Percentiles rank a stretch among this genome's conserved stretches.
phyloP scores from a whole-genome alignment of 495 filamentous ascomycete species.

The Coniosporium apollinis region DNA sequence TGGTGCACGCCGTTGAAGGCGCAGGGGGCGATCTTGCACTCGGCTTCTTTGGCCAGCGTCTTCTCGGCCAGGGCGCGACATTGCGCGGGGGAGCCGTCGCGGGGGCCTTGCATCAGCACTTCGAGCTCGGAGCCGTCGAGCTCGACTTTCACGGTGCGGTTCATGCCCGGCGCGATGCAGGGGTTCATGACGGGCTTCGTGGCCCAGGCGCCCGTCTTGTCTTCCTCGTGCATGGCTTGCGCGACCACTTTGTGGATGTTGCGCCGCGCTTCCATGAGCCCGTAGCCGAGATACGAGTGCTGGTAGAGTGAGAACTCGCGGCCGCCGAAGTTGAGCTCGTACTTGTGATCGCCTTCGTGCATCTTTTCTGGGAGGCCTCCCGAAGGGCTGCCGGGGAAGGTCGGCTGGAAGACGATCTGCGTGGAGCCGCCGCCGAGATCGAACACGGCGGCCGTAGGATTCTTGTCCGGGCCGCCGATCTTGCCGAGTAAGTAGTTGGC shows the following conservation, averaged over 20 bases:
- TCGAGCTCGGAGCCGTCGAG: conserved; percentile 24
- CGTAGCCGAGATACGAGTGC: conserved; percentile 94
- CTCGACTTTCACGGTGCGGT: conserved; percentile 43
- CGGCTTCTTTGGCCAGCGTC: conserved; percentile 72
- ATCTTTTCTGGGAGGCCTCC: conserved; percentile 83
- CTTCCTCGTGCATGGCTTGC: conserved; percentile 36
- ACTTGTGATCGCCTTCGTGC: conserved; percentile 88
- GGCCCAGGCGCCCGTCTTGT: conserved; percentile 30
- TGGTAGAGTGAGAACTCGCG: conserved; percentile 90
- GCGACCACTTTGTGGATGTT: conserved; percentile 61
- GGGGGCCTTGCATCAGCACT: conserved; percentile 81
- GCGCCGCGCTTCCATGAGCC: conserved; percentile 85
- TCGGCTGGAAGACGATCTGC: conserved; percentile 95
- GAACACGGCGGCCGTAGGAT: conserved; percentile 81
- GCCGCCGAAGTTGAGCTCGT: conserved; percentile 77
- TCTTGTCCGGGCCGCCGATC: conserved; percentile 82
- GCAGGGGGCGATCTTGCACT: conserved; percentile 73
- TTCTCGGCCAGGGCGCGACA: conserved; percentile 82
- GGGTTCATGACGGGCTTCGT: conserved; percentile 60
- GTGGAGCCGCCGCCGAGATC: conserved; percentile 94
- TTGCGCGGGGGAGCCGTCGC: conserved; percentile 52
- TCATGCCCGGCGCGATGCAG: conserved; percentile 71
- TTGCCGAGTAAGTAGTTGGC: conserved; percentile 96
- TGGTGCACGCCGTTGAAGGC: conserved; percentile 97
- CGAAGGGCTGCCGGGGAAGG: conserved; percentile 49